Conservation (phyloP, 768 basidiomycete species). For the Termitomyces sp. region DNA sequence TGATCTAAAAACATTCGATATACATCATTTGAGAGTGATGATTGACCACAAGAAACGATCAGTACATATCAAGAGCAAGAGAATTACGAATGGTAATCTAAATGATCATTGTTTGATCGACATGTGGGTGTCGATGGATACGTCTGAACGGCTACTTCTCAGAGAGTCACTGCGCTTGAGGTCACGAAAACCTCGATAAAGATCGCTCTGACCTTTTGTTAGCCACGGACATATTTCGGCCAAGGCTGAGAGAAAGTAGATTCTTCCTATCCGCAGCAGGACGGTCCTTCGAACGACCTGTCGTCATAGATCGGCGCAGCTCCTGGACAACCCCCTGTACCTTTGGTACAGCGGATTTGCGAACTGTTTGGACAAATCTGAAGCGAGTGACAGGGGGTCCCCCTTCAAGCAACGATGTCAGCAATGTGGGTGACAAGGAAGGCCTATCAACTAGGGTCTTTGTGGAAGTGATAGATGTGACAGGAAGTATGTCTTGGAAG, state of each 20-base stretch:
- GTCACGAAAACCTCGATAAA: neutral
- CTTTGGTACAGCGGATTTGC: conserved; percentile 30
- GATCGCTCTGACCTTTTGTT: neutral
- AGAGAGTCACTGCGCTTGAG: conserved; percentile 7
- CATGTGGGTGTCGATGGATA: conserved; percentile 3
- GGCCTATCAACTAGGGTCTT: conserved; percentile 18
- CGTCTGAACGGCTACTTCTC: conserved; percentile 1
- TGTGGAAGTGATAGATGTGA: conserved; percentile 37
- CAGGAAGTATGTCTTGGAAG: conserved; percentile 43
- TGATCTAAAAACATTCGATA: neutral
- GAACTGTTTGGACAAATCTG: conserved; percentile 24
- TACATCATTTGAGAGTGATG: neutral
- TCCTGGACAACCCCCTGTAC: conserved; percentile 31
- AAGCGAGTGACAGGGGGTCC: conserved; percentile 3
- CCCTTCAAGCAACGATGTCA: conserved; percentile 4
- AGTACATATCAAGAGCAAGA: neutral
- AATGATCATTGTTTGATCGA: neutral
- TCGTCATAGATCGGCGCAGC: conserved; percentile 32
- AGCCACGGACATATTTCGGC: conserved; percentile 1
- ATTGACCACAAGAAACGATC: neutral
- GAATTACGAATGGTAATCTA: neutral
- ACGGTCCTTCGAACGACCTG: conserved; percentile 24
- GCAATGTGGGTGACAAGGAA: neutral
- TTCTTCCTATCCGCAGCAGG: conserved; percentile 6
- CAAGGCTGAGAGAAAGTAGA: conserved; percentile 5